Percentiles rank a stretch among this genome's conserved stretches.
Conservation (phyloP, 106 monocot genomes). For the Agapanthus africanus region DNA sequence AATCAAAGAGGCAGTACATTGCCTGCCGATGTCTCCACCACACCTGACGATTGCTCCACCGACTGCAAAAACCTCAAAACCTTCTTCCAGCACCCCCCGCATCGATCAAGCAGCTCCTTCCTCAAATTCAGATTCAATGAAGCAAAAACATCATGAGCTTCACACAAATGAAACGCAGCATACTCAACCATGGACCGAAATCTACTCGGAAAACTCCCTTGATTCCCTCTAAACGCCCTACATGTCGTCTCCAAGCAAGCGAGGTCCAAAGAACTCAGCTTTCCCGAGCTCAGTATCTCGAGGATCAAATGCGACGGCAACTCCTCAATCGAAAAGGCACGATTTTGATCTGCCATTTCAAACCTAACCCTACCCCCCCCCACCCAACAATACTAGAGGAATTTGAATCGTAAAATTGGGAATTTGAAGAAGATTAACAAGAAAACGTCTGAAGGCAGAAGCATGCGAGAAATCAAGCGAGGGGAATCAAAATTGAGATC, state of each 20-base stretch:
- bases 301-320: conserved; percentile 68
- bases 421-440: conserved; percentile 6
- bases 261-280: conserved; percentile 61
- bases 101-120: conserved; percentile 59
- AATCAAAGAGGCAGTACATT: conserved; percentile 65
- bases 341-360: conserved; percentile 1
- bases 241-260: conserved; percentile 74
- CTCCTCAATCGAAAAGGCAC: conserved; percentile 55
- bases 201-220: conserved; percentile 28
- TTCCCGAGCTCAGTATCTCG: conserved; percentile 74
- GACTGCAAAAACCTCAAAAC: conserved; percentile 86
- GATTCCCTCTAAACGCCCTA: conserved; percentile 51
- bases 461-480: too few species aligned
- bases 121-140: conserved; percentile 22
- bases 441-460: too few species aligned
- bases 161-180: conserved; percentile 58
- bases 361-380: not conserved
- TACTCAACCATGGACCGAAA: conserved; percentile 69
- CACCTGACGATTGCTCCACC: conserved; percentile 69
- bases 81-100: conserved; percentile 86
- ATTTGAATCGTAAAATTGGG: conserved; percentile 2
- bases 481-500: too few species aligned
- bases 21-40: conserved; percentile 78
- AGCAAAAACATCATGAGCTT: conserved; percentile 32
- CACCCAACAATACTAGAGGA: not conserved